Base-by-base conservation (phyloP, 1,284 basidiomycete genomes). In the Cutaneotrichosporon spelunceum region DNA sequence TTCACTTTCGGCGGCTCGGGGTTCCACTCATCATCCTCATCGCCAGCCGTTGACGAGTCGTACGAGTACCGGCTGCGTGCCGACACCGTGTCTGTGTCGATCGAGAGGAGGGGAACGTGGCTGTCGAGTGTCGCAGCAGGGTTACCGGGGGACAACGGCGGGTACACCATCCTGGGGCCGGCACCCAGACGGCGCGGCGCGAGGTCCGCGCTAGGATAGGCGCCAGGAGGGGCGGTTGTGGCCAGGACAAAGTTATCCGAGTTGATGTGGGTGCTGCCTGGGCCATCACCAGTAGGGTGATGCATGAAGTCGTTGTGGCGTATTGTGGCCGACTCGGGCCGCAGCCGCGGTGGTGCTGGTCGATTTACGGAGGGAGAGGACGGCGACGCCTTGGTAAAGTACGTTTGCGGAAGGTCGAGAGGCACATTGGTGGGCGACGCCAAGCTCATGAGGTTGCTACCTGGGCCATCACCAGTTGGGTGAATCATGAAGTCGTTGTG, bases 61-160 rank as follows among this genome's bases (percentile, higher is more conserved):
- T 16, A 16, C 26, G 48, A 50, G 48, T 50, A 50, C 13, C 19
- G 16, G 48, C 48, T 50, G 26, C 27, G 24, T 6, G 13, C 16
- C 27, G 48, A 50, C 23, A 26, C 45, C 11, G 45, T 14, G 23
- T 24, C 23, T 13, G 45, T 47, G 45, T 26, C 24, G 3, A 50
- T 50, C 26, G 26, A 13, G 48, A 50, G 48, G 13, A 50, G 26
- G 19, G 48, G 48, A 26, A 50, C 48, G 27, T 50, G 48, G 48
- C 48, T 27, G 8, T 50, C 48, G 13, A 19, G 4, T n/a, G 16
- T 30, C 14, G 29, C 24, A 10, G 27, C 48, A 5, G 19, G 16
- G 27, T 27, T 19, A 14, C 13, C 48, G 16, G 48, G 48, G 19
- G 48, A 50, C 27, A 50, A 27, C 4, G 48, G 48, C 19, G 48